Percentiles rank a stretch among this genome's conserved stretches.
These are phyloP conservation scores for Candida berthetii DNA, from an alignment of 805 yeast genomes.

Conservation along the genomic window DNA sequence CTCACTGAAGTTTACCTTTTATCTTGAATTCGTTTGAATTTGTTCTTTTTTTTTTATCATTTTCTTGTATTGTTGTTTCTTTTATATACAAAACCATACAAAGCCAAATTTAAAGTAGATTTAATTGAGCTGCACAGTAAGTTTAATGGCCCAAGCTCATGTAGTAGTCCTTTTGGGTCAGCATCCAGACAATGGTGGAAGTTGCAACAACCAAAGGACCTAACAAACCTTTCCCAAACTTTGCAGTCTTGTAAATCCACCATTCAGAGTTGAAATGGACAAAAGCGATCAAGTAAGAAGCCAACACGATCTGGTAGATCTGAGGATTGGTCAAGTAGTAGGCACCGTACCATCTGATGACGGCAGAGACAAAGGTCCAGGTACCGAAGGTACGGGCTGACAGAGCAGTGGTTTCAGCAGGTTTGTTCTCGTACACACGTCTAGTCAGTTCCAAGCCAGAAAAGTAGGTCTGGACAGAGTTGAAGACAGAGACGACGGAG, in stretches of 20 bases:
- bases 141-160: constrained; percentile 6
- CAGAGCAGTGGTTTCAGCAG: constrained; percentile 54
- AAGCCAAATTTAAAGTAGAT: background rate
- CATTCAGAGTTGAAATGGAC: constrained; percentile 82
- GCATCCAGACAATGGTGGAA: constrained; percentile 77
- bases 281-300: constrained; percentile 78
- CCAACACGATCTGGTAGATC: constrained; percentile 71
- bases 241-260: constrained; percentile 72
- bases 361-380: constrained; percentile 86
- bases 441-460: constrained; percentile 72
- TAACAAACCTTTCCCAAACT: constrained; percentile 77
- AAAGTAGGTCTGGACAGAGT: constrained; percentile 79
- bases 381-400: constrained; percentile 98
- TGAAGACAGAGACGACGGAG: constrained; percentile 88
- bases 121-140: background rate
- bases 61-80: background rate
- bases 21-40: background rate
- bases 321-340: constrained; percentile 62
- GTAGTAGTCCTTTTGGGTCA: constrained; percentile 60
- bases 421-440: constrained; percentile 66
- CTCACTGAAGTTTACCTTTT: too few relatives aligned
- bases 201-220: constrained; percentile 87
- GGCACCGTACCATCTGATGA: constrained; percentile 85
- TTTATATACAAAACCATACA: too few relatives aligned
- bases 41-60: background rate